Evolutionary conservation across 257 asterid species (phyloP), one percentile per base, ranked within the genome.

Genomic region (Solanum chaucha): DNA sequence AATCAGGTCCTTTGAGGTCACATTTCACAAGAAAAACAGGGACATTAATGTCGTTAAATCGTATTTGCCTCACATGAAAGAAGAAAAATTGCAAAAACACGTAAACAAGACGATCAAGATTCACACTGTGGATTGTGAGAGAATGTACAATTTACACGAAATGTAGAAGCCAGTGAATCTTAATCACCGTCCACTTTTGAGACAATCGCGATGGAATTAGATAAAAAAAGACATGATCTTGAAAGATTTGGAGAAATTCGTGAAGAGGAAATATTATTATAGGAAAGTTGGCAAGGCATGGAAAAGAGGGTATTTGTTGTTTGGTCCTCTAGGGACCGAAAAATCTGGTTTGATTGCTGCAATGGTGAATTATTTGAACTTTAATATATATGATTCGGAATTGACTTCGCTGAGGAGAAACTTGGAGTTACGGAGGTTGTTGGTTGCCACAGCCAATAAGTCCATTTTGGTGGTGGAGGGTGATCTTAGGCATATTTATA

Each of bases 281-380:
- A 81, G 55, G 70, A 88, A 83, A 58, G 90, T 88, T 3, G 91
- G 92, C 19, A 90, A 88, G 70, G 91, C 90, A n/a, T 89, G 91
- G 91, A 89, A 89, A 64, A 86, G 88, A 65, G 91, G 91, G 30
- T 89, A 87, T 74, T 48, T 89, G 13, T 85, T 89, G 88, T 89
- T 58, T 81, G 89, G 87, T 10, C 90, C 88, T 38, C 88, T 85
- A 3, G 58, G 83, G 19, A 75, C 83, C 6, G 83, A 59, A 0
- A 75, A 75, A 75, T n/a, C 83, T 2, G 41, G 59, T 12, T 75
- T 75, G 22, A 75, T 75, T n/a, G 83, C 22, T 12, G 35, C 35
- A 1, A 75, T 75, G 83, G 83, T n/a, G 4, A 75, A 75, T 75
- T 40, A 40, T 40, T 40, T 75, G 59, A 75, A 75, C 35, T 40